Evolutionary conservation across 129 eudicot species (phyloP), one percentile per base, ranked within the genome.

Genomic region (Arctium lappa): DNA sequence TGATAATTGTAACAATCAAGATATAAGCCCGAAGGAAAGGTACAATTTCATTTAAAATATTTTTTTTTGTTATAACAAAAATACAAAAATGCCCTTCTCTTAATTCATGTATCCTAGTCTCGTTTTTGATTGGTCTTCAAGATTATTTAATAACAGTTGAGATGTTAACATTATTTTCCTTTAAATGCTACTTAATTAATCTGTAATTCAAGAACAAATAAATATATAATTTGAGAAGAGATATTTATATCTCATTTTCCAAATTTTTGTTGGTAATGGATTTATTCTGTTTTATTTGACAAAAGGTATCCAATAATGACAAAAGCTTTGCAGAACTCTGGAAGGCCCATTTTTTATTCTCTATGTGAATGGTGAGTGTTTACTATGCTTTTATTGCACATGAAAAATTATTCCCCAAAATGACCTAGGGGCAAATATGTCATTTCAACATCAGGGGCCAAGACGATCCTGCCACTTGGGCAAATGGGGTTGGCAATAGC

Each of bases 401-500:
- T 12, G 39, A 65, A 72, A 71, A 10, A 16, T 39, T 22, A 78
- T 72, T 16, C 53, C 60, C 30, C 16, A 30, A 62, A 62, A 71
- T 83, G 86, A 78, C 40, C 76, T 60, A 29, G 11, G 56, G 69
- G 13, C 37, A 48, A 73, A 81, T 29, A 31, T 13, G 65, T 83
- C 40, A 82, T 76, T 76, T 75, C 33, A 73, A 50, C 37, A 77
- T 34, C 72, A 95, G 99, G 99, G 99, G 99, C 32, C 82, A 87
- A 76, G 92, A 93, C 40, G 93, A 93, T 83, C 99, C 99, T 62
- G 99, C 99, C 69, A 93, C 97, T 11, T 95, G 99, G 99, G 99
- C 97, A 36, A 31, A 81, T 53, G 56, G 38, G 11, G 44, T 91
- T 40, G 97, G 95, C 82, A 95, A 95, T 84, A 95, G 99, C 83